Evolutionary conservation across 2,329 filamentous ascomycete species (phyloP).

Genomic region (Tolypocladium ophioglossoides): DNA sequence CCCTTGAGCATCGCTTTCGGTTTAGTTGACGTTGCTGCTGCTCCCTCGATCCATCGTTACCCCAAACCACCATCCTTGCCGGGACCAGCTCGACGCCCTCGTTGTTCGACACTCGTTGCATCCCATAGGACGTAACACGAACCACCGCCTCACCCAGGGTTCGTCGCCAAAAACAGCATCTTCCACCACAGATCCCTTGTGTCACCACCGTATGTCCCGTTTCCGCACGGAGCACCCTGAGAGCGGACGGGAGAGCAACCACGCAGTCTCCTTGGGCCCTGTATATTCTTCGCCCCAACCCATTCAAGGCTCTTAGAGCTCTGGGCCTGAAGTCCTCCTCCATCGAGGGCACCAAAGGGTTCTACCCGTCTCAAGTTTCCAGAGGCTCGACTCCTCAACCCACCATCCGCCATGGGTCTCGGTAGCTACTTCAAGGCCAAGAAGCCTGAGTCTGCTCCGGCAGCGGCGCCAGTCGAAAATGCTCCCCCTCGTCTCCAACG

Average conservation of each 20-base stretch:
- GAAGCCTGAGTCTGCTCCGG: constrained; percentile 6
- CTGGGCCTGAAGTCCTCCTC: neutral
- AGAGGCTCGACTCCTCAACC: neutral
- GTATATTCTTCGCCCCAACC: neutral
- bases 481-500: constrained; percentile 10
- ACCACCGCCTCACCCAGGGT: neutral
- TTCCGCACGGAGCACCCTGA: neutral
- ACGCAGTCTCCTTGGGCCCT: neutral
- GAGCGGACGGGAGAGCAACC: neutral
- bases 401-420: constrained; percentile 41
- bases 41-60: neutral
- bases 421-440: constrained; percentile 51
- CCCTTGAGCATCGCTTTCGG: neutral
- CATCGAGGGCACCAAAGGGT: neutral
- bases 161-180: neutral
- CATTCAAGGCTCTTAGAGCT: neutral
- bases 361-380: neutral
- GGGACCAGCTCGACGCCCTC: neutral
- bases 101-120: neutral
- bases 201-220: neutral
- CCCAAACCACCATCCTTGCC: neutral
- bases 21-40: neutral
- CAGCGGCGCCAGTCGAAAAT: constrained; percentile 7
- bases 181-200: too few species aligned
- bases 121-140: neutral